phyloP scores from a whole-genome alignment of 768 basidiomycete genomes.

The Mycena haematopus region DNA sequence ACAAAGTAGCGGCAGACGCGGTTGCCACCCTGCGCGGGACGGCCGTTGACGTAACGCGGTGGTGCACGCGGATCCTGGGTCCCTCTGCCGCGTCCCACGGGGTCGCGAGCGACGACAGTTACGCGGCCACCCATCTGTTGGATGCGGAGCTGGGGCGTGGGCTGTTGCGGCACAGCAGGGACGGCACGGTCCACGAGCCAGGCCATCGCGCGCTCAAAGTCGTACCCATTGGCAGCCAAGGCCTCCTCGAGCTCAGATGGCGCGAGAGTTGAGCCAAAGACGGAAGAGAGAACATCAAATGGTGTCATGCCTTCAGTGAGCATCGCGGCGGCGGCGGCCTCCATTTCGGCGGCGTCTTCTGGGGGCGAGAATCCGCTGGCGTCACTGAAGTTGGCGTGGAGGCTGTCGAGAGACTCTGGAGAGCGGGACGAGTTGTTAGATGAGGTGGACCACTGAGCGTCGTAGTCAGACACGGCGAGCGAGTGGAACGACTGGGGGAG shows the following conservation, averaged over 20 bases:
- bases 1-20: constrained; percentile 96
- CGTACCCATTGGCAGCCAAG: constrained; percentile 84
- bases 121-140: constrained; percentile 74
- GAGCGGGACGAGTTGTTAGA: constrained; percentile 55
- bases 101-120: constrained; percentile 67
- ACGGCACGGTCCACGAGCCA: constrained; percentile 84
- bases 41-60: constrained; percentile 57
- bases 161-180: constrained; percentile 52
- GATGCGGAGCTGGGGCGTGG: constrained; percentile 52
- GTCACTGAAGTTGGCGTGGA: constrained; percentile 36
- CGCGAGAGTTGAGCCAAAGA: constrained; percentile 90
- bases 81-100: constrained; percentile 40
- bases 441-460: constrained; percentile 60
- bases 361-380: constrained; percentile 33
- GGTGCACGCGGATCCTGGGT: constrained; percentile 43
- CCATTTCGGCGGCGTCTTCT: constrained; percentile 40
- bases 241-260: constrained; percentile 95
- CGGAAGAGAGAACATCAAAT: constrained; percentile 92
- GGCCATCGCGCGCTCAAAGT: constrained; percentile 96
- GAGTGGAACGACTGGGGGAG: constrained; percentile 67
- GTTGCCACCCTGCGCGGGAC: constrained; percentile 65
- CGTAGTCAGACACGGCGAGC: constrained; percentile 67
- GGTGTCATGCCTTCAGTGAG: constrained; percentile 96
- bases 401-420: constrained; percentile 50
- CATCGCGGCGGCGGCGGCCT: constrained; percentile 61